Conservation (phyloP, 768 basidiomycete species). For the Calvatia gigantea region DNA sequence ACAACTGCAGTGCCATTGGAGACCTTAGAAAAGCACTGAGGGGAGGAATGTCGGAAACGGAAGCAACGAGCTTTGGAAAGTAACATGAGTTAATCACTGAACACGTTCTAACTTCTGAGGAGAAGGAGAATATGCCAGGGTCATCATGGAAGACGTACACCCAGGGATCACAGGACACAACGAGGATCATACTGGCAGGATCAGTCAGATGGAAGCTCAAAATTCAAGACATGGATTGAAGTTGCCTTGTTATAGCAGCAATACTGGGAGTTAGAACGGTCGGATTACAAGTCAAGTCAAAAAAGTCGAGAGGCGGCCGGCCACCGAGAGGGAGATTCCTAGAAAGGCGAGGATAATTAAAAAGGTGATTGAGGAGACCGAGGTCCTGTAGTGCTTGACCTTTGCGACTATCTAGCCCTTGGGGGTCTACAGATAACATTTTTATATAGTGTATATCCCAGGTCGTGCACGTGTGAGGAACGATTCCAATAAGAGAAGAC, state of each 20-base stretch:
- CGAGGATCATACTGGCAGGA: conserved; percentile 43
- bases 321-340: conserved; percentile 33
- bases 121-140: conserved; percentile 35
- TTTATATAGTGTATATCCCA: background rate
- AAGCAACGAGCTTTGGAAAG: conserved; percentile 44
- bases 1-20: conserved; percentile 76
- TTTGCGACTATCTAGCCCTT: conserved; percentile 3
- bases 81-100: background rate
- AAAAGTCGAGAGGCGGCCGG: conserved; percentile 53
- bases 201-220: background rate
- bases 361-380: background rate
- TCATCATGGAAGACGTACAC: conserved; percentile 73
- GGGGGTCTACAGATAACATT: conserved; percentile 8
- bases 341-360: background rate
- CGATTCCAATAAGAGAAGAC: background rate
- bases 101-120: background rate
- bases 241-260: conserved; percentile 54
- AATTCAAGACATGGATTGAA: conserved; percentile 67
- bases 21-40: conserved; percentile 76
- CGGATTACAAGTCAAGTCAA: conserved; percentile 70
- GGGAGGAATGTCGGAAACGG: conserved; percentile 70
- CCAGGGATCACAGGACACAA: conserved; percentile 63
- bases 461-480: too few relatives aligned
- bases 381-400: background rate
- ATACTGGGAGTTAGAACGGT: conserved; percentile 55